Evolutionary conservation across 1,284 basidiomycete genomes (phyloP).

Genomic region (Puccinia horiana): DNA sequence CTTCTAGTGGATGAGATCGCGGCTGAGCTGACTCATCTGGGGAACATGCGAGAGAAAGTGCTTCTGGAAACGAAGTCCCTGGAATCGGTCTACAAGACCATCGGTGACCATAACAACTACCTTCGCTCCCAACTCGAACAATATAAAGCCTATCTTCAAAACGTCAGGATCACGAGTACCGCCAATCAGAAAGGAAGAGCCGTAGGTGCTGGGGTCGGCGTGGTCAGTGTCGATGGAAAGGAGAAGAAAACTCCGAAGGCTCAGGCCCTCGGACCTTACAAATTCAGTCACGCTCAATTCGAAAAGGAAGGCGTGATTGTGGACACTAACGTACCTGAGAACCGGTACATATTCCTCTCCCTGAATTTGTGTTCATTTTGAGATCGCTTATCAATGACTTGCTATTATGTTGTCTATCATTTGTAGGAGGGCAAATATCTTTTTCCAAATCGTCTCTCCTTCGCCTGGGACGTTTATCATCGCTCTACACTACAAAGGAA

Average conservation of each 20-base stretch:
- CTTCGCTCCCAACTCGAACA: constrained; percentile 93
- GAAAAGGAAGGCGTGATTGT: constrained; percentile 99
- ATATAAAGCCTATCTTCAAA: constrained; percentile 98
- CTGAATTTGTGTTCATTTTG: background rate
- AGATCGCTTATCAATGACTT: background rate
- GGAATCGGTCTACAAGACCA: constrained; percentile 97
- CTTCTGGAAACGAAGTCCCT: constrained; percentile 85
- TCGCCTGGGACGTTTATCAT: constrained; percentile 98
- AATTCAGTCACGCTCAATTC: constrained; percentile 94
- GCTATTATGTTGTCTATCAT: constrained; percentile 17
- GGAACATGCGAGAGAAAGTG: constrained; percentile 94
- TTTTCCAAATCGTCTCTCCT: constrained; percentile 96
- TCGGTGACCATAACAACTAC: constrained; percentile 98
- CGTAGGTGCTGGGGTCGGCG: constrained; percentile 84
- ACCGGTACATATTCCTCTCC: constrained; percentile 67
- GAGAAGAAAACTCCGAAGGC: constrained; percentile 84
- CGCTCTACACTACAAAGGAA: constrained; percentile 94
- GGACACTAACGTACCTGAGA: constrained; percentile 97
- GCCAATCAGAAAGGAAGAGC: constrained; percentile 66
- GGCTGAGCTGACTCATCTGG: constrained; percentile 90
- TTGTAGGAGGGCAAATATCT: constrained; percentile 86
- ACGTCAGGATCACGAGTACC: constrained; percentile 77
- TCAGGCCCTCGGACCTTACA: constrained; percentile 87
- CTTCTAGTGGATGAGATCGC: constrained; percentile 96
- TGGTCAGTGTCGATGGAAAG: constrained; percentile 92